phyloP scores from a whole-genome alignment of 768 basidiomycete genomes.

The Lepiota brunneoincarnata region DNA sequence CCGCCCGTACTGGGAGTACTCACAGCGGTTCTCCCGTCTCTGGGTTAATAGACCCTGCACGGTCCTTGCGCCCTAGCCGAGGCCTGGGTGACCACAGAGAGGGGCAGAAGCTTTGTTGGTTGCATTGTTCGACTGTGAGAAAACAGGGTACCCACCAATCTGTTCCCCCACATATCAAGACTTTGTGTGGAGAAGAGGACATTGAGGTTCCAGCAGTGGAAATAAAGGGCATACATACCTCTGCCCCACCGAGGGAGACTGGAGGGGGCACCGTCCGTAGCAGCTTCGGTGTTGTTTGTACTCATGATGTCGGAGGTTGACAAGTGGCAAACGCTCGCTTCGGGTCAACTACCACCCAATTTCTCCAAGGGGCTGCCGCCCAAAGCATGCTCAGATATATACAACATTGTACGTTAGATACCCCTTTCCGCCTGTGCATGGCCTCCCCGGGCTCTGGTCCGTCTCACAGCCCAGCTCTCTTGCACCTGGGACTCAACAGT shows the following conservation, averaged over 20 bases:
- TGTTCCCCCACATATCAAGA: slow-evolving; percentile 82
- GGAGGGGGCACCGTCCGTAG: slow-evolving; percentile 13
- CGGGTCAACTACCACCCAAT: slow-evolving; percentile 14
- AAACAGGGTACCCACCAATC: slow-evolving; percentile 64
- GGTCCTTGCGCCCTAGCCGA: slow-evolving; percentile 73
- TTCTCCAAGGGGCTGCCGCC: slow-evolving; percentile 11
- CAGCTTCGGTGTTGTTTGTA: slow-evolving; percentile 6
- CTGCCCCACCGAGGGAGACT: slow-evolving; percentile 43
- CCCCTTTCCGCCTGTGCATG: background rate
- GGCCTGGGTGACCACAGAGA: slow-evolving; percentile 45
- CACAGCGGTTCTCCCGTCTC: slow-evolving; percentile 39
- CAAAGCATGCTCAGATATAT: background rate
- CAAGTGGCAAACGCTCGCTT: slow-evolving; percentile 12
- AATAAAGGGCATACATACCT: slow-evolving; percentile 23
- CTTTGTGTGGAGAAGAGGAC: slow-evolving; percentile 35
- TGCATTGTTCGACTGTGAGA: slow-evolving; percentile 26
- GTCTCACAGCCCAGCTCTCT: background rate
- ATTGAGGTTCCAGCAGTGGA: slow-evolving; percentile 19
- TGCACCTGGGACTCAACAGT: background rate
- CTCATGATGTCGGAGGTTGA: slow-evolving; percentile 15
- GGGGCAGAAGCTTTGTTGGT: slow-evolving; percentile 18
- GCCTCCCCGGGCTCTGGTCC: background rate
- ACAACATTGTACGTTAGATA: slow-evolving; percentile 8
- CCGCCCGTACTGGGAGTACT: slow-evolving; percentile 15
- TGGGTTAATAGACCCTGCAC: slow-evolving; percentile 42